Conservation (phyloP, 176 grass and related monocot species). For the Alopecurus myosuroides region DNA sequence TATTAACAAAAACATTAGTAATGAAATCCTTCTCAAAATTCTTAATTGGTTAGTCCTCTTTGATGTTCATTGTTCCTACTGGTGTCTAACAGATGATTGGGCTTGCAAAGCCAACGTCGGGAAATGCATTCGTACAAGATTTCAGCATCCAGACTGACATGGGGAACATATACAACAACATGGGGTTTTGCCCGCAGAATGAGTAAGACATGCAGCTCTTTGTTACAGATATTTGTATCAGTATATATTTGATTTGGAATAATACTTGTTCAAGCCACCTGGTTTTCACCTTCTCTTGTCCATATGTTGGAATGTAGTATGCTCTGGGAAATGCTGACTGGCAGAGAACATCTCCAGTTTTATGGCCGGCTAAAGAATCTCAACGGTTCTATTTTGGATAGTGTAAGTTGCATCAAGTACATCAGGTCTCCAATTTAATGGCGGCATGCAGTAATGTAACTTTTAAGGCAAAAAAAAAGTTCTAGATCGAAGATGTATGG, state of each 20-base stretch:
- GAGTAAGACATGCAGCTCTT: slow-evolving; percentile 44
- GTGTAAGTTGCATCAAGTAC: slow-evolving; percentile 40
- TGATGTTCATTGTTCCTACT: no score
- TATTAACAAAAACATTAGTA: no score
- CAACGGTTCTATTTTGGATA: slow-evolving; percentile 35
- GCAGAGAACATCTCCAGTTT: slow-evolving; percentile 75
- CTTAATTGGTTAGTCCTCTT: no score
- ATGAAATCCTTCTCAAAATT: no score
- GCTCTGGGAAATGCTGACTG: slow-evolving; percentile 69
- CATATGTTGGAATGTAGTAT: slow-evolving; percentile 33
- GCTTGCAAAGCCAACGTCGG: slow-evolving; percentile 51
- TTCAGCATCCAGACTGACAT: slow-evolving; percentile 51
- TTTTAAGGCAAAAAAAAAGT: no score
- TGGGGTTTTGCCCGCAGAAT: slow-evolving; percentile 72
- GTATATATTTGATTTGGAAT: no score
- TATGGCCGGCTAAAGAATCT: slow-evolving; percentile 64
- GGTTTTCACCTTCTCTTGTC: no score
- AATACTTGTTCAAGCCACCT: not conserved
- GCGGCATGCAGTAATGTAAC: no score
- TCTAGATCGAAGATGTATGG: no score
- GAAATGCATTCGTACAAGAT: slow-evolving; percentile 45
- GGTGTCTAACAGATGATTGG: slow-evolving; percentile 74
- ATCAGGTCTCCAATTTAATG: not conserved
- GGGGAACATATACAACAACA: slow-evolving; percentile 59
- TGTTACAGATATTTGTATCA: not conserved